Conservation (phyloP, 1,284 basidiomycete species). For the Leccinum colubrinum region DNA sequence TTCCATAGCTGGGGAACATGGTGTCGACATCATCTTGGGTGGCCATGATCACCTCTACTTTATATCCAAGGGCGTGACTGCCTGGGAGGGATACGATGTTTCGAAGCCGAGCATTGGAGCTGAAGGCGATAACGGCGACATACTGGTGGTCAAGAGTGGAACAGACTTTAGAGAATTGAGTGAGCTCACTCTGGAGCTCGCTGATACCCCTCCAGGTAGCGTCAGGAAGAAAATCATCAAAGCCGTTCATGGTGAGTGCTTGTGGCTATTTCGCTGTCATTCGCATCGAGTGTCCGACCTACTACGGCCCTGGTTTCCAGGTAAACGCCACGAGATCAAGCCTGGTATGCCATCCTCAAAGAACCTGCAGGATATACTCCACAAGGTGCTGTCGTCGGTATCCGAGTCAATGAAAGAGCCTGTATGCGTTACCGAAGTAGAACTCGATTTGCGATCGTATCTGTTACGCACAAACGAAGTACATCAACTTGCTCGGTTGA, state of each 20-base stretch:
- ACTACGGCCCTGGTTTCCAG: conserved; percentile 29
- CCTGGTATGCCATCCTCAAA: conserved; percentile 63
- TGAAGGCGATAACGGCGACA: conserved; percentile 71
- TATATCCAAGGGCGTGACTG: conserved; percentile 70
- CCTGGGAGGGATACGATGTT: conserved; percentile 73
- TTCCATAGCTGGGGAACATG: conserved; percentile 57
- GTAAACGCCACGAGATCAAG: conserved; percentile 62
- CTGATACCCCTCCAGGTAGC: conserved; percentile 58
- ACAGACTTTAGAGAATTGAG: conserved; percentile 90
- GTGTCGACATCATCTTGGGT: conserved; percentile 83
- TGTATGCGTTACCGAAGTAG: conserved; percentile 67
- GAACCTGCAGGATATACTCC: conserved; percentile 59
- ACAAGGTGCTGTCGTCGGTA: conserved; percentile 69
- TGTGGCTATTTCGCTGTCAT: not conserved
- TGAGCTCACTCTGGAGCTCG: conserved; percentile 66
- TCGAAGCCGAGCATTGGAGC: conserved; percentile 62
- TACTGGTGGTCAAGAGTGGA: conserved; percentile 82
- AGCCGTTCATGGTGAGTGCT: conserved; percentile 52
- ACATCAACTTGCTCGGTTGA: conserved; percentile 3
- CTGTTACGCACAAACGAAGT: conserved; percentile 73
- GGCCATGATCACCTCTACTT: conserved; percentile 92
- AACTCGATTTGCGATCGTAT: conserved; percentile 76
- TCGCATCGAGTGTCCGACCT: not conserved
- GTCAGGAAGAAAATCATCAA: conserved; percentile 69
- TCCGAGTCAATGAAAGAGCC: conserved; percentile 69